Evolutionary conservation across 2,329 filamentous ascomycete genomes (phyloP), one percentile per base, ranked within the genome.

Genomic region (Ascochyta pisi): DNA sequence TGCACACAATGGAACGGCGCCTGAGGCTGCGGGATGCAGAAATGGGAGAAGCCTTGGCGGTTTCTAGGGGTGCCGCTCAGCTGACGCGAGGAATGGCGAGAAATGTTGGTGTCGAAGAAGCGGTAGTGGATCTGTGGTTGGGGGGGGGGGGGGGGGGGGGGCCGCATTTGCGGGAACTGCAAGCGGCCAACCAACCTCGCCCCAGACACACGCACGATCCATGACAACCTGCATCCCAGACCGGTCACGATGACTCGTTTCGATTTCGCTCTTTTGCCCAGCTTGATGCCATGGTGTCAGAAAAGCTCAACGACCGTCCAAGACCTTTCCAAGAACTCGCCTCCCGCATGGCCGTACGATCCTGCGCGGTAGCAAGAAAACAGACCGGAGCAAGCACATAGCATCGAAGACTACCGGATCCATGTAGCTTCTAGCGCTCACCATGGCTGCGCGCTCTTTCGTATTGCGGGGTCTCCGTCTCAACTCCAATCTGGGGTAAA

Each of bases 201-300:
- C 27, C 29, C 26, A 22, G 44, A 34, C 22, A n/a, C 13, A 13
- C 22, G 23, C 24, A n/a, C 13, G 6, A 40, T 46, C 34, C 40
- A 49, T 33, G 10, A 37, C 39, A n/a, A 23, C 27, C 38, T 49
- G 43, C 52, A 46, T 51, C 22, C 3, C 44, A 51, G 38, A 57
- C 54, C 54, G 54, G 54, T 44, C 19, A 13, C n/a, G 54, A 45
- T 57, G 54, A 57, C 54, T 57, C 48, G 54, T 35, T 23, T 16
- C 4, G 35, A n/a, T 26, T 9, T 40, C 23, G 3, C 13, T 22
- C 8, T 10, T 35, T 37, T 50, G 52, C 46, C 46, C 34, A 41
- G 52, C 37, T 31, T 23, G 31, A 42, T 50, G 24, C 53, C 37
- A 24, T 50, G 47, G 24, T 56, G 41, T 46, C 31, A 34, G n/a